Percentiles rank a stretch among this genome's conserved stretches.
Conservation (phyloP, 2,329 filamentous ascomycete species). For the Cercospora sojina region DNA sequence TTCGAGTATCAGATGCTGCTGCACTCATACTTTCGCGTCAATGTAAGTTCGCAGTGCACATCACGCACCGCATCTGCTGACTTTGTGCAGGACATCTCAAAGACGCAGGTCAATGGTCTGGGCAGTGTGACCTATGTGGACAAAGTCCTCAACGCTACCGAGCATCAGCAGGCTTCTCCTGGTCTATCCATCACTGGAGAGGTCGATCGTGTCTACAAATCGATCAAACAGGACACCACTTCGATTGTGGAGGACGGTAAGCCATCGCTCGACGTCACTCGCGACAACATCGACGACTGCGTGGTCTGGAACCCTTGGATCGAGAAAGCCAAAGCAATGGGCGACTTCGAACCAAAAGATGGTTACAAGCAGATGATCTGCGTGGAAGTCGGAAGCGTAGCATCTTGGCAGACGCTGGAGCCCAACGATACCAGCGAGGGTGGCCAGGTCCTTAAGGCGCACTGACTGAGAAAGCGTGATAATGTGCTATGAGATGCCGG, state of each 20-base stretch:
- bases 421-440: slow-evolving; percentile 69
- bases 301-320: slow-evolving; percentile 98
- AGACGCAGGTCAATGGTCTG: slow-evolving; percentile 71
- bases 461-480: slow-evolving; percentile 19
- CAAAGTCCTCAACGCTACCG: slow-evolving; percentile 69
- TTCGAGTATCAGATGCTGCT: slow-evolving; percentile 92
- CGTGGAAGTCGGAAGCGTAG: slow-evolving; percentile 83
- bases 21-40: slow-evolving; percentile 83
- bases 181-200: slow-evolving; percentile 71
- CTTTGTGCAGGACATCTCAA: slow-evolving; percentile 68
- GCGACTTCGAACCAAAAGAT: slow-evolving; percentile 83
- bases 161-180: slow-evolving; percentile 64
- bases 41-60: slow-evolving; percentile 56
- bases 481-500: slow-evolving; percentile 11
- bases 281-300: slow-evolving; percentile 82
- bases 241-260: slow-evolving; percentile 63
- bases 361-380: slow-evolving; percentile 94
- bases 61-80: slow-evolving; percentile 1
- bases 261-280: slow-evolving; percentile 68
- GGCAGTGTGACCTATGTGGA: slow-evolving; percentile 73
- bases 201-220: slow-evolving; percentile 83
- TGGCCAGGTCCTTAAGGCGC: slow-evolving; percentile 53
- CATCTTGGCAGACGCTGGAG: slow-evolving; percentile 80
- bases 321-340: slow-evolving; percentile 77
- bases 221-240: slow-evolving; percentile 61